A percentile compares a stretch with the other conserved stretches of the same genome.
Conservation (phyloP, 2,329 filamentous ascomycete genomes). For the Alternaria panax region DNA sequence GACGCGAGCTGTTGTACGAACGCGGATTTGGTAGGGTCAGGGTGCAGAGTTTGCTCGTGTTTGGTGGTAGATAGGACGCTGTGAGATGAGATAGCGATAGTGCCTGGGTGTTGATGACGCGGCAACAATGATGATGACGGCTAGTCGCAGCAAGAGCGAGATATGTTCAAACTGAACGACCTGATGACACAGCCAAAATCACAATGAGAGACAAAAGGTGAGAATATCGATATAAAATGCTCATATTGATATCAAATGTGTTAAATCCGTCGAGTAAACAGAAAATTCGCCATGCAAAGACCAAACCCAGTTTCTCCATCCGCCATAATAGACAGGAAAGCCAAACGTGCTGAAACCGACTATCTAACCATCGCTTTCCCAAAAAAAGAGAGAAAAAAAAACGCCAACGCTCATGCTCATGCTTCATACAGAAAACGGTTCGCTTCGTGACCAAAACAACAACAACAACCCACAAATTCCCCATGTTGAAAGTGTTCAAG, state of each 20-base stretch:
- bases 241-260: neutral
- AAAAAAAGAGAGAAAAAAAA: neutral
- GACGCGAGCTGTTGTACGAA: slow-evolving; percentile 56
- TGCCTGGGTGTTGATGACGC: too few species aligned
- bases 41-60: slow-evolving; percentile 64
- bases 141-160: neutral
- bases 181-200: neutral
- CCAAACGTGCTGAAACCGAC: neutral
- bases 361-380: neutral
- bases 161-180: neutral
- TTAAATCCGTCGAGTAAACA: neutral
- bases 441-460: neutral
- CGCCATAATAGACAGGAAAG: neutral
- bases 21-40: slow-evolving; percentile 59
- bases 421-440: neutral
- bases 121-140: too few species aligned
- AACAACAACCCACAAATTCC: neutral
- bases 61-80: slow-evolving; percentile 45
- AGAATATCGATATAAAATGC: neutral
- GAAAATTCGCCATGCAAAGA: neutral
- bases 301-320: neutral
- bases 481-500: slow-evolving; percentile 10
- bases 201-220: neutral
- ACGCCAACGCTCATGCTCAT: slow-evolving; percentile 5
- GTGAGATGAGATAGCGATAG: too few species aligned